Conservation (phyloP, 2,329 filamentous ascomycete species). For the Zymoseptoria brevis region DNA sequence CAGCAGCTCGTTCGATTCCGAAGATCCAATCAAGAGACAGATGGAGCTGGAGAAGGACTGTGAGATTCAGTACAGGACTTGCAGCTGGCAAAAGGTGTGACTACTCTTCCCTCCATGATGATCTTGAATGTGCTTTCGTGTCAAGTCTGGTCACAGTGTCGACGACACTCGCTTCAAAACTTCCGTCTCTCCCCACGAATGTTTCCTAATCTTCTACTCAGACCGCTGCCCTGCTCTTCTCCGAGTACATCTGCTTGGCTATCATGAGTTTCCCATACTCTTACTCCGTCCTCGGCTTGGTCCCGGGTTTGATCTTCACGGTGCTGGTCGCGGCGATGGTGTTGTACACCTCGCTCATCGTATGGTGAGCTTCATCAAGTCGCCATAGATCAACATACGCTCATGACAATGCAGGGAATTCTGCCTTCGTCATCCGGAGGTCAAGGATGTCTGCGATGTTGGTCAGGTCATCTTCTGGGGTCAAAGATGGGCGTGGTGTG, state of each 20-base stretch:
- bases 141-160: background rate
- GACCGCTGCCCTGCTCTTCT: conserved; percentile 84
- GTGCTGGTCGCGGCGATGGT: conserved; percentile 69
- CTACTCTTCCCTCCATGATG: background rate
- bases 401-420: conserved; percentile 59
- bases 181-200: background rate
- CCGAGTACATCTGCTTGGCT: conserved; percentile 85
- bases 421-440: conserved; percentile 80
- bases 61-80: conserved; percentile 85
- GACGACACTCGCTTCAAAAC: too few relatives aligned
- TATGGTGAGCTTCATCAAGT: conserved; percentile 43
- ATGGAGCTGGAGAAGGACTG: conserved; percentile 68
- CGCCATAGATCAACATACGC: background rate
- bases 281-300: conserved; percentile 77
- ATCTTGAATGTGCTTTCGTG: background rate
- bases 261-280: conserved; percentile 97
- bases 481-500: conserved; percentile 60
- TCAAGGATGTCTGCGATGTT: conserved; percentile 88
- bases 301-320: conserved; percentile 79
- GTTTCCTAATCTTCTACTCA: conserved; percentile 27
- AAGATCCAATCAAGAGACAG: conserved; percentile 52
- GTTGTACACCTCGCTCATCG: conserved; percentile 68
- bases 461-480: conserved; percentile 93
- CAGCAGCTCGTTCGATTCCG: conserved; percentile 20
- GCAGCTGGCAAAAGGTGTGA: conserved; percentile 77